These are phyloP conservation scores for Plantago ovata DNA, from an alignment of 257 asterid genomes.

Conservation along the genomic window DNA sequence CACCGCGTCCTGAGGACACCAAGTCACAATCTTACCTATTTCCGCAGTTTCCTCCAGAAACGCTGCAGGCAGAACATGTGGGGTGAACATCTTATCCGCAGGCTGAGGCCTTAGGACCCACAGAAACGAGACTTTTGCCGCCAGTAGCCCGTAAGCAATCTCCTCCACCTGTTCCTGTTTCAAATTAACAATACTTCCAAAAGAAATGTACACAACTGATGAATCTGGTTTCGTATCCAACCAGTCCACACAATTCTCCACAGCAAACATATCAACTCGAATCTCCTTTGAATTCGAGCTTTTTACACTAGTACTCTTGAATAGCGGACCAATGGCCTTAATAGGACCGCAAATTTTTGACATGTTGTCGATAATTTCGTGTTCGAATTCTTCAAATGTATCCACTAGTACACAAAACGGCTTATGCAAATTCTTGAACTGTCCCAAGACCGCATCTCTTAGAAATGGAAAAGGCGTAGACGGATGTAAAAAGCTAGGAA, in stretches of 20 bases:
- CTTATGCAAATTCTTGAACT: conserved; percentile 42
- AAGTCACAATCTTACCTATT: conserved; percentile 49
- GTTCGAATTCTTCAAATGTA: conserved; percentile 58
- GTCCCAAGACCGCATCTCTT: conserved; percentile 43
- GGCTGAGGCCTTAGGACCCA: conserved; percentile 64
- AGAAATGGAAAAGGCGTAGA: conserved; percentile 27
- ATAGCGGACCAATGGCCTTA: conserved; percentile 65
- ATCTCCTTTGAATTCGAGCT: not conserved
- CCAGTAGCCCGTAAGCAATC: conserved; percentile 53
- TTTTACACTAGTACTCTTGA: conserved; percentile 14
- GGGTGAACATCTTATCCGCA: not conserved
- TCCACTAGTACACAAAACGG: conserved; percentile 61
- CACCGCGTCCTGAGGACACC: conserved; percentile 79
- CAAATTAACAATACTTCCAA: conserved; percentile 62
- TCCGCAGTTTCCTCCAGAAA: conserved; percentile 52
- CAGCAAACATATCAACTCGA: conserved; percentile 38
- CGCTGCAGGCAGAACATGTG: conserved; percentile 45
- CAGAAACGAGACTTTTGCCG: conserved; percentile 43
- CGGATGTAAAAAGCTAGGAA: conserved; percentile 63
- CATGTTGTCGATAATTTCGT: conserved; percentile 32
- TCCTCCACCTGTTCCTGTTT: conserved; percentile 65
- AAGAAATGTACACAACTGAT: conserved; percentile 72
- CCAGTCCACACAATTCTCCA: conserved; percentile 52
- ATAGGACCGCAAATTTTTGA: conserved; percentile 44
- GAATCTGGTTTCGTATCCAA: conserved; percentile 45